These are phyloP conservation scores for Penicillium turbatum DNA, from an alignment of 495 filamentous ascomycete species.

Conservation along the genomic window DNA sequence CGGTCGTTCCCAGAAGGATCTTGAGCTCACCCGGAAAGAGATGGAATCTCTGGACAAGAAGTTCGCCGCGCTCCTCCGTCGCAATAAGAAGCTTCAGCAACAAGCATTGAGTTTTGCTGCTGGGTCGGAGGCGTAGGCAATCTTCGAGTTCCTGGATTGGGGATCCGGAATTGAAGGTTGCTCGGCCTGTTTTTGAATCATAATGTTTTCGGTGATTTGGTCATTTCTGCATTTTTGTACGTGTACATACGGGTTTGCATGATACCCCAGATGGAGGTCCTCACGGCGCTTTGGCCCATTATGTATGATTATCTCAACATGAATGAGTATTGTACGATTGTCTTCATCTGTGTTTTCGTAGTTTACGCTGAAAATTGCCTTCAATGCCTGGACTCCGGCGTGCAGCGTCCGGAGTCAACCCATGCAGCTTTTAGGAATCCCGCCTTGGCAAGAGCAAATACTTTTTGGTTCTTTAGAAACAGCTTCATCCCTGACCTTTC, in stretches of 20 bases:
- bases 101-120: conserved; percentile 29
- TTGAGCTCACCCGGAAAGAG: conserved; percentile 42
- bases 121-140: conserved; percentile 4
- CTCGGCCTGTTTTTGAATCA: neutral
- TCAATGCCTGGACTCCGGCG: neutral
- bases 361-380: neutral
- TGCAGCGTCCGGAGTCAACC: neutral
- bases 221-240: neutral
- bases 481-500: neutral
- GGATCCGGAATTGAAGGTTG: neutral
- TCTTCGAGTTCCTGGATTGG: neutral
- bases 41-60: conserved; percentile 44
- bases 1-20: conserved; percentile 38
- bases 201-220: neutral
- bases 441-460: neutral
- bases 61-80: conserved; percentile 44
- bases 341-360: neutral
- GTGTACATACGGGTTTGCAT: neutral
- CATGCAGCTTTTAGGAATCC: neutral
- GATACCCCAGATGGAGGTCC: neutral
- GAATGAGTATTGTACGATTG: neutral
- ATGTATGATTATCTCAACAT: conserved; percentile 1
- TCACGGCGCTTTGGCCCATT: neutral
- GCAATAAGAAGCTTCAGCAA: conserved; percentile 46
- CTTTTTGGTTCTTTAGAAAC: neutral